Percentiles rank a stretch among this genome's conserved stretches.
phyloP scores from a whole-genome alignment of 441 rosid genomes.

The Adansonia madagascariensis region DNA sequence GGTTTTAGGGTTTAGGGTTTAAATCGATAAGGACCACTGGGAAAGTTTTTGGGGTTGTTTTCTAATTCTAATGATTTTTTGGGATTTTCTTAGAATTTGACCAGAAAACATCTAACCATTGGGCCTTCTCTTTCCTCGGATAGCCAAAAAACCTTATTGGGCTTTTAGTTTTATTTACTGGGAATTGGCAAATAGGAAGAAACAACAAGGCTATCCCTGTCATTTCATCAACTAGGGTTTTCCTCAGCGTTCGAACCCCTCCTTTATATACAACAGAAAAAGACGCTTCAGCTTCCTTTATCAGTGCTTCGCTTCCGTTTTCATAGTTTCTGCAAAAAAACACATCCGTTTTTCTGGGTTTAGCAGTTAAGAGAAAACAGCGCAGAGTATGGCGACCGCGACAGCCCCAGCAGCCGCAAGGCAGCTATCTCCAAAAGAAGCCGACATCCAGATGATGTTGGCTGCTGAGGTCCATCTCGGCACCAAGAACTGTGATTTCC shows the following conservation, averaged over 20 bases:
- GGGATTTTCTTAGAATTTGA: not conserved
- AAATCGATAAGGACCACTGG: not conserved
- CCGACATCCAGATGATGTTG: constrained; percentile 85
- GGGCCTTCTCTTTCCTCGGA: not conserved
- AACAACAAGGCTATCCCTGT: not conserved
- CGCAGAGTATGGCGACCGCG: constrained; percentile 18
- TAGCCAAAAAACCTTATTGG: not conserved
- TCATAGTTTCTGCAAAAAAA: not conserved
- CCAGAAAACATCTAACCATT: not conserved
- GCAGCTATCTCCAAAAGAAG: constrained; percentile 66
- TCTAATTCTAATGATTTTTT: not conserved
- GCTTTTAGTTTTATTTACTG: not conserved
- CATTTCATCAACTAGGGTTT: constrained; percentile 27
- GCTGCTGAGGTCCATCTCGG: constrained; percentile 93
- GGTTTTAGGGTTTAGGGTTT: constrained; percentile 9
- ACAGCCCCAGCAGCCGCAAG: constrained; percentile 44
- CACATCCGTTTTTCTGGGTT: constrained; percentile 10
- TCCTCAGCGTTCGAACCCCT: not conserved
- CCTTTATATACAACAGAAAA: not conserved
- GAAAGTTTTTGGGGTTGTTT: not conserved
- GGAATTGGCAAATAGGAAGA: not conserved
- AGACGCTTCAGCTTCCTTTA: not conserved
- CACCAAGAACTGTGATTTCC: constrained; percentile 85
- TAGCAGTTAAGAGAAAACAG: constrained; percentile 38
- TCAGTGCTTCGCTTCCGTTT: not conserved